phyloP scores from a whole-genome alignment of 2,329 filamentous ascomycete genomes.

The Colletotrichum cuscutae region DNA sequence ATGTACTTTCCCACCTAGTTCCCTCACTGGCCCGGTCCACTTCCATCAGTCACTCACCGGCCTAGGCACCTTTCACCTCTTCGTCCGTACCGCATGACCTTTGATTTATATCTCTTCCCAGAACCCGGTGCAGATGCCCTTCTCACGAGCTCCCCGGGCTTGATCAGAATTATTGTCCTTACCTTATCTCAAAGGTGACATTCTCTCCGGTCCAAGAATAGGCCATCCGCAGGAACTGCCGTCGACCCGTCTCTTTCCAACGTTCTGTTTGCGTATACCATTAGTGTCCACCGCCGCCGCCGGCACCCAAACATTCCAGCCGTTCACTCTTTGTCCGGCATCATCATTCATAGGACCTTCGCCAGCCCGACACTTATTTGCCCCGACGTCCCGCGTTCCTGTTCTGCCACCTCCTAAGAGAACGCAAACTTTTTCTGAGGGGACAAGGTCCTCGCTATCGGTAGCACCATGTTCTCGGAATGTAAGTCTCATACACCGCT shows the following conservation, averaged over 20 bases:
- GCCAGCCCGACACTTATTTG: conserved; percentile 19
- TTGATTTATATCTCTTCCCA: conserved; percentile 25
- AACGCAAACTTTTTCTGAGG: conserved; percentile 21
- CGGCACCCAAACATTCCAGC: conserved; percentile 29
- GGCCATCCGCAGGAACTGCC: neutral
- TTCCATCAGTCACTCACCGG: conserved; percentile 10
- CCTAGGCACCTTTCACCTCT: conserved; percentile 26
- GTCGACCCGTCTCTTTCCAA: neutral
- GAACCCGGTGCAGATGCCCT: conserved; percentile 26
- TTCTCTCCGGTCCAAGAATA: neutral
- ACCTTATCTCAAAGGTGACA: neutral
- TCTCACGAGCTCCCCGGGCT: conserved; percentile 31
- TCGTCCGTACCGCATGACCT: conserved; percentile 31
- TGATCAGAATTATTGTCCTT: conserved; percentile 4
- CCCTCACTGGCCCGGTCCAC: conserved; percentile 16
- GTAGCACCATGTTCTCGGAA: conserved; percentile 71
- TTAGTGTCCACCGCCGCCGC: conserved; percentile 19
- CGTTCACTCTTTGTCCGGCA: conserved; percentile 28
- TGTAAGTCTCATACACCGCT: conserved; percentile 67
- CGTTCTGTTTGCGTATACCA: conserved; percentile 30
- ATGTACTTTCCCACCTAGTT: conserved; percentile 5
- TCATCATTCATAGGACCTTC: conserved; percentile 20
- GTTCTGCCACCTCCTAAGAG: conserved; percentile 4
- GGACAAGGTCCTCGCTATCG: conserved; percentile 33
- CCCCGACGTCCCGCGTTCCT: conserved; percentile 21